Evolutionary conservation across 2,329 filamentous ascomycete species (phyloP), one percentile per base, ranked within the genome.

Genomic region (Fusarium virguliforme): DNA sequence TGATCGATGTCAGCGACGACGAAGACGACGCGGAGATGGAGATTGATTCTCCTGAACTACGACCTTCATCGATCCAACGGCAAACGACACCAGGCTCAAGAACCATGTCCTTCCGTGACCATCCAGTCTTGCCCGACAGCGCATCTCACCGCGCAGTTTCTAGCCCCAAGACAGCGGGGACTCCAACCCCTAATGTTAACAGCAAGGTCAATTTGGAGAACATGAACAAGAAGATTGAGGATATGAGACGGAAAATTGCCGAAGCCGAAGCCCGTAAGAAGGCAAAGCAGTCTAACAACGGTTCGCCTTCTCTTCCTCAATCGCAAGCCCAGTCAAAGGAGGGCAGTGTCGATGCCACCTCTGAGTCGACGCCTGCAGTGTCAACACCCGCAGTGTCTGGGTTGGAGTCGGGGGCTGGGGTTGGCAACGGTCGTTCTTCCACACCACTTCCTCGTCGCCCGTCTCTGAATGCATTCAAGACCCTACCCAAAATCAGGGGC

Each of bases 1-100:
- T 97, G 40, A 97, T 97, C 72, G 89, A 97, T 71, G 91, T 97
- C 40, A 97, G 94, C 77, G 95, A 97, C 7, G 86, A 87, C 38
- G 87, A 89, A 55, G 88, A 89, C 62, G 88, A 90, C 70, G 85
- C 90, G 51, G 90, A 90, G 62, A 92, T 91, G 89, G 91, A 92
- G 35, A 85, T 91, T 26, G 89, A 89, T 28, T 89, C 86, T 51
- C 85, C 84, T 9, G 82, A 80, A 30, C 84, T 86, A 24, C 82
- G 82, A 4, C 73, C 80, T 26, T 77, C 79, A 15, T 75, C 80
- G 3, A 74, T 78, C 6, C 80, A 80, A 24, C 77, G 76, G 10
- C 75, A 64, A 18, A 75, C 72, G 6, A 77, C 75, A 4, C 74
- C 80, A 1, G 74, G 76, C n/a, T 81, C 80, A 50, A 80, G 76